These are phyloP conservation scores for Penicillium sp. DNA, from an alignment of 2,329 filamentous ascomycete genomes.

Conservation along the genomic window DNA sequence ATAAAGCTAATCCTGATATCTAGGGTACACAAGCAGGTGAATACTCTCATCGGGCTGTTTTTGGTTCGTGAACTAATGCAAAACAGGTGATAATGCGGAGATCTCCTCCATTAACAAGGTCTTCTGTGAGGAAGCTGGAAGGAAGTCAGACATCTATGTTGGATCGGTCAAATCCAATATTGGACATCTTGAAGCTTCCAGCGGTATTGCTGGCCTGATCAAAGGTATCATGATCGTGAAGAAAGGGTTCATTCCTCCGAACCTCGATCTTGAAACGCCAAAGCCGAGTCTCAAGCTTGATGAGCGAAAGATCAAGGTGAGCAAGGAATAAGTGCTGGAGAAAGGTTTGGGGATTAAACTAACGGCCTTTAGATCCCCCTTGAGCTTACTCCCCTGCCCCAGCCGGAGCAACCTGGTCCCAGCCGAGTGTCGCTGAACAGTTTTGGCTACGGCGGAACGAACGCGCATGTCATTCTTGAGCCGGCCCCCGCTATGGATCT, in stretches of 20 bases:
- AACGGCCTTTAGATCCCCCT: background rate
- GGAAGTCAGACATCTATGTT: slow-evolving; percentile 12
- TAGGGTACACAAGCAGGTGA: slow-evolving; percentile 22
- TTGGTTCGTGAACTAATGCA: background rate
- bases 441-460: slow-evolving; percentile 31
- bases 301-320: slow-evolving; percentile 6
- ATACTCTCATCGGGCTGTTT: background rate
- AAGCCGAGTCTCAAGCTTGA: slow-evolving; percentile 11
- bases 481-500: slow-evolving; percentile 13
- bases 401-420: slow-evolving; percentile 9
- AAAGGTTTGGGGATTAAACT: background rate
- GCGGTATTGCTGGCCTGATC: slow-evolving; percentile 18
- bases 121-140: slow-evolving; percentile 15
- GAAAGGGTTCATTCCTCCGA: slow-evolving; percentile 24
- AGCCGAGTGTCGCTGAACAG: slow-evolving; percentile 25
- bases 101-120: slow-evolving; percentile 31
- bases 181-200: slow-evolving; percentile 22
- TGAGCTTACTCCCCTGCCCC: background rate
- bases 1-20: background rate
- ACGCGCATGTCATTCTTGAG: slow-evolving; percentile 30
- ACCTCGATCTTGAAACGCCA: slow-evolving; percentile 4
- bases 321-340: too few relatives aligned
- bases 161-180: slow-evolving; percentile 24
- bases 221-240: slow-evolving; percentile 30
- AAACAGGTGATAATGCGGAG: slow-evolving; percentile 1